Evolutionary conservation across 2,329 filamentous ascomycete genomes (phyloP).

Genomic region (Trichoderma lentiforme): DNA sequence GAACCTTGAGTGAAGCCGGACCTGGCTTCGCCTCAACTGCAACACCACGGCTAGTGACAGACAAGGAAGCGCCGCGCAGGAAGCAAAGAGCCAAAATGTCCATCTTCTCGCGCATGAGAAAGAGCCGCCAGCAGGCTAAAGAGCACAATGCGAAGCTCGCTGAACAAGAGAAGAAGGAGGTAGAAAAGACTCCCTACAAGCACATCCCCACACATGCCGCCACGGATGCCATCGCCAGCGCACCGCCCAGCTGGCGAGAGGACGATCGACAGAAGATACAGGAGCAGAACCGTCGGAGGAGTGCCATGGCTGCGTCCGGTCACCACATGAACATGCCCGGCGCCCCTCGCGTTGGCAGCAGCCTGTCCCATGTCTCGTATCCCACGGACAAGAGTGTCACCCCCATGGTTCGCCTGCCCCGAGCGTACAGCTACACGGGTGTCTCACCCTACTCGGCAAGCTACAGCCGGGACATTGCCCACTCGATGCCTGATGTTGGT

Average conservation of each 20-base stretch:
- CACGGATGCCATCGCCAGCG: conserved; percentile 53
- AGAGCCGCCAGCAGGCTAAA: conserved; percentile 53
- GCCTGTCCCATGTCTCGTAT: conserved; percentile 46
- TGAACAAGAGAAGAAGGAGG: conserved; percentile 46
- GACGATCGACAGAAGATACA: conserved; percentile 47
- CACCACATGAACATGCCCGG: conserved; percentile 38
- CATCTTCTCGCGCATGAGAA: conserved; percentile 53
- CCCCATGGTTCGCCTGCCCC: conserved; percentile 39
- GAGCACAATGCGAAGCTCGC: conserved; percentile 48
- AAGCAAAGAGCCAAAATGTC: conserved; percentile 43
- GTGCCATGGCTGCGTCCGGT: conserved; percentile 43
- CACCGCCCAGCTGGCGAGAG: conserved; percentile 49
- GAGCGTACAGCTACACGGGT: conserved; percentile 44
- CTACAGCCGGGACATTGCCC: conserved; percentile 32
- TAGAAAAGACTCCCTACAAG: conserved; percentile 45
- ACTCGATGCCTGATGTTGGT: conserved; percentile 28
- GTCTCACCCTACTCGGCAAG: conserved; percentile 32
- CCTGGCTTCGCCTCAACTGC: background rate
- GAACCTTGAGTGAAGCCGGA: background rate
- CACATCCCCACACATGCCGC: conserved; percentile 62
- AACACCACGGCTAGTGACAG: background rate
- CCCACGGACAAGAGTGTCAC: conserved; percentile 39
- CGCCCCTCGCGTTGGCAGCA: conserved; percentile 46
- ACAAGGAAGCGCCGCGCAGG: background rate
- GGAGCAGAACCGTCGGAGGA: conserved; percentile 50